Percentiles rank a stretch among this genome's conserved stretches.
Conservation (phyloP, 2,329 filamentous ascomycete genomes). For the Podosphaera fusca region DNA sequence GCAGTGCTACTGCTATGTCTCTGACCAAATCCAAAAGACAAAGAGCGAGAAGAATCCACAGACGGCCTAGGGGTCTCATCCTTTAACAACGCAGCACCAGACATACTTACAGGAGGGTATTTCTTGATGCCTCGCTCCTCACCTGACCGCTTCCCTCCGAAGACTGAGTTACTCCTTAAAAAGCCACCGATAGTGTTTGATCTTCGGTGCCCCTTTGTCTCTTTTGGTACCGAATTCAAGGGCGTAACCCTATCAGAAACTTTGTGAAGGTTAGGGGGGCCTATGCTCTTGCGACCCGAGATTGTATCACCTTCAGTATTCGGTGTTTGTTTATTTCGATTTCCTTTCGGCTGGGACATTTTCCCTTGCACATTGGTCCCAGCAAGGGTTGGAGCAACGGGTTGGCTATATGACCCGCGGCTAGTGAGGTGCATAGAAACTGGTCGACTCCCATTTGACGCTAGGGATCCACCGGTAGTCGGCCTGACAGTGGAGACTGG, state of each 20-base stretch:
- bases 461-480: conserved; percentile 61
- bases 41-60: conserved; percentile 51
- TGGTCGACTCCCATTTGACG: conserved; percentile 30
- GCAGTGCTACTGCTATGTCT: conserved; percentile 45
- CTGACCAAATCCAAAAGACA: conserved; percentile 44
- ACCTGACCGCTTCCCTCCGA: conserved; percentile 22
- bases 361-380: conserved; percentile 75
- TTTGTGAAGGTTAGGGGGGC: conserved; percentile 33
- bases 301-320: conserved; percentile 29
- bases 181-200: conserved; percentile 62
- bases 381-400: conserved; percentile 65
- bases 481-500: conserved; percentile 32
- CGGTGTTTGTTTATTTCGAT: conserved; percentile 40
- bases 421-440: conserved; percentile 36
- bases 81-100: conserved; percentile 29
- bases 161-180: conserved; percentile 62
- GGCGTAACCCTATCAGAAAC: conserved; percentile 21
- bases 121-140: conserved; percentile 41
- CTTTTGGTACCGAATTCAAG: conserved; percentile 8
- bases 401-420: conserved; percentile 67
- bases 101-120: conserved; percentile 79
- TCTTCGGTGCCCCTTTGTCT: conserved; percentile 32
- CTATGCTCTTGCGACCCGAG: conserved; percentile 36
- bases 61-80: conserved; percentile 27
- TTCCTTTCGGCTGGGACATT: conserved; percentile 50